Evolutionary conservation across 768 basidiomycete species (phyloP).

Genomic region (Mycena pura): DNA sequence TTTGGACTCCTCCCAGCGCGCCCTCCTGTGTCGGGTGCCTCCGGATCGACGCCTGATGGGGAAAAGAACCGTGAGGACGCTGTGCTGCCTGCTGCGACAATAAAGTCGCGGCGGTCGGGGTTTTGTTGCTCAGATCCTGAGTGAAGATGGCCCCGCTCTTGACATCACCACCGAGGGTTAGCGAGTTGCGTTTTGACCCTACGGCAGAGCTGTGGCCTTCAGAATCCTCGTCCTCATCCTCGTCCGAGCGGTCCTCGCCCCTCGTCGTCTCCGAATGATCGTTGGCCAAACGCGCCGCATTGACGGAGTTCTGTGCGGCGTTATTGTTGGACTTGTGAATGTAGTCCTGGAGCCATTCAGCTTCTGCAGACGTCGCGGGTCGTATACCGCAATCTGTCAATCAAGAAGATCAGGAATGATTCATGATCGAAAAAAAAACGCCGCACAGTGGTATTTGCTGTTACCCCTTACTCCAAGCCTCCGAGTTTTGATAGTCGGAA

Average conservation of each 20-base stretch:
- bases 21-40: constrained; percentile 70
- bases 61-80: constrained; percentile 65
- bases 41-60: constrained; percentile 78
- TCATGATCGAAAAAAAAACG: constrained; percentile 39
- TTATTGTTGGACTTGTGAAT: constrained; percentile 90
- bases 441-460: constrained; percentile 94
- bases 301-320: constrained; percentile 76
- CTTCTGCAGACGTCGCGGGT: constrained; percentile 89
- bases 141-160: constrained; percentile 61
- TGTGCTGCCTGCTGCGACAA: constrained; percentile 78
- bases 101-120: constrained; percentile 79
- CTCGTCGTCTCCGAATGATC: constrained; percentile 69
- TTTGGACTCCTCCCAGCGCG: constrained; percentile 54
- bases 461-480: constrained; percentile 92
- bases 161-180: constrained; percentile 67
- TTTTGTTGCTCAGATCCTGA: constrained; percentile 82
- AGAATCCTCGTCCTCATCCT: constrained; percentile 88
- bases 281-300: constrained; percentile 74
- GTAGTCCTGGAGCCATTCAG: constrained; percentile 91
- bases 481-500: constrained; percentile 94
- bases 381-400: constrained; percentile 87
- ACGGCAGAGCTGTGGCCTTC: constrained; percentile 70
- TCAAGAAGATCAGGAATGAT: constrained; percentile 38
- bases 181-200: constrained; percentile 76
- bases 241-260: constrained; percentile 78